Evolutionary conservation across 306 rosid genomes (phyloP), one percentile per base, ranked within the genome.

Genomic region (Oemleria cerasiformis): DNA sequence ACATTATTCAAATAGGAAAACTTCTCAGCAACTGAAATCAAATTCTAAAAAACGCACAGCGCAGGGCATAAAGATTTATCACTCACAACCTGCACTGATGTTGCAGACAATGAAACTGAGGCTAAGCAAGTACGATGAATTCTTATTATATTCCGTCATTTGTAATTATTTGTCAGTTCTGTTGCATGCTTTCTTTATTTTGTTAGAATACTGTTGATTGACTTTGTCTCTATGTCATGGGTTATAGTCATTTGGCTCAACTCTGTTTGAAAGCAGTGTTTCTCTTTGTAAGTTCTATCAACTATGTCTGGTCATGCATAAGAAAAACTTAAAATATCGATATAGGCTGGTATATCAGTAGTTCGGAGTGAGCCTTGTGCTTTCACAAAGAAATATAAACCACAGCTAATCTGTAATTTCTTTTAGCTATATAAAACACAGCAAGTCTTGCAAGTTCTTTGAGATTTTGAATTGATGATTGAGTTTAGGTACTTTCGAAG

Each of bases 21-120:
- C 94, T 73, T 90, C 97, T 54, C 98, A 93, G 84, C 97, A 91
- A 69, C 84, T 91, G 71, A 93, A 93, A 84, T 87, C 97, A 53
- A 91, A 87, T 83, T 93, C 96, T 19, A 88, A 91, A 84, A 93
- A 86, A 36, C 96, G 98, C 79, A 84, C 90, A 4, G 88, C 86
- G 76, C 97, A 88, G 67, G 98, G 97, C 45, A 86, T 93, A 83
- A 91, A 87, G 88, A 79, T 93, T 80, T 89, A 86, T 72, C 98
- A 93, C 79, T 91, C 98, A 49, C 92, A 91, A 77, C 94, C 98
- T 72, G 97, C 97, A 14, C 73, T 91, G 86, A 93, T 85, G 76
- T 78, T 93, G 70, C 97, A 93, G 86, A 93, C 97, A 5, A 93
- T 88, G 94, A 91, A 91, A 73, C 81, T 93, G 78, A 93, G 91